Conservation (phyloP, 2,329 filamentous ascomycete species). For the Xylaria polymorpha region DNA sequence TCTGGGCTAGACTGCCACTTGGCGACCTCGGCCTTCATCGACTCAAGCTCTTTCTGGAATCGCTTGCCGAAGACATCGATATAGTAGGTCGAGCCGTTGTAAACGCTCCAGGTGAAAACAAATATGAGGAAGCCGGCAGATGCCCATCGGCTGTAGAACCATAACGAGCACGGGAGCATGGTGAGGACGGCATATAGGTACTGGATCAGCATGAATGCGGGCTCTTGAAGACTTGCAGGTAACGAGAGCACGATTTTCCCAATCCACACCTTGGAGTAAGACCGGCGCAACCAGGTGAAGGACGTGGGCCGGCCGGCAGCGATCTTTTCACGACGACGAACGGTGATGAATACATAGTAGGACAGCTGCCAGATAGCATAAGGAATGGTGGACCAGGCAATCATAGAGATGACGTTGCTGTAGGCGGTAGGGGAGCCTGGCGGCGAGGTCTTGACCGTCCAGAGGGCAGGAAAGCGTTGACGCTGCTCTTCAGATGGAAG, state of each 20-base stretch:
- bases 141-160: conserved; percentile 90
- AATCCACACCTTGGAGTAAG: conserved; percentile 89
- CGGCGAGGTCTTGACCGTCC: conserved; percentile 76
- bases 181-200: conserved; percentile 91
- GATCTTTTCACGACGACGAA: conserved; percentile 94
- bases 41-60: conserved; percentile 95
- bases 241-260: conserved; percentile 85
- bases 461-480: conserved; percentile 83
- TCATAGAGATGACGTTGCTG: conserved; percentile 81
- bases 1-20: conserved; percentile 81
- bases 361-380: conserved; percentile 92
- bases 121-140: conserved; percentile 79
- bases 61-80: conserved; percentile 97
- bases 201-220: conserved; percentile 95
- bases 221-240: conserved; percentile 80
- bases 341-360: conserved; percentile 96
- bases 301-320: conserved; percentile 94
- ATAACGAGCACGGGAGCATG: conserved; percentile 93
- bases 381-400: conserved; percentile 91
- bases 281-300: conserved; percentile 95
- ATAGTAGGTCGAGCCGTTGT: conserved; percentile 97
- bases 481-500: conserved; percentile 73
- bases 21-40: conserved; percentile 86
- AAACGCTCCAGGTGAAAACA: conserved; percentile 94
- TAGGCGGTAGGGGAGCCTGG: conserved; percentile 84